Percentiles rank a stretch among this genome's conserved stretches.
Evolutionary conservation across 2,329 filamentous ascomycete genomes (phyloP).

Genomic region (Nakataea oryzae): DNA sequence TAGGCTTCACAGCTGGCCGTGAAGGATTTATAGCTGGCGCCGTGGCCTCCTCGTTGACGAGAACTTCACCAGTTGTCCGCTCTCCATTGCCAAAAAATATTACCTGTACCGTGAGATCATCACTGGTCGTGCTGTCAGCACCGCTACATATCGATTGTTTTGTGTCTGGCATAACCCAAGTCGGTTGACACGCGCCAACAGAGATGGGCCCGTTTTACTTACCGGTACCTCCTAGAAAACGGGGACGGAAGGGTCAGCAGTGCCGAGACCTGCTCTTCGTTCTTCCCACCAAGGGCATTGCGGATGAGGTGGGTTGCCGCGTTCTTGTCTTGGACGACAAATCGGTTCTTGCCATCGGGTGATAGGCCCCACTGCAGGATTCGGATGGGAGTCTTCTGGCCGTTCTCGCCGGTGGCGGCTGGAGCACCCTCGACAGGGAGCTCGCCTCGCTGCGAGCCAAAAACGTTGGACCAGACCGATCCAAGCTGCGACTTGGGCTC

Average conservation of each 20-base stretch:
- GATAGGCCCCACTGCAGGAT: slow-evolving; percentile 85
- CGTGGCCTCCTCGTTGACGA: slow-evolving; percentile 79
- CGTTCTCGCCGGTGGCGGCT: slow-evolving; percentile 40
- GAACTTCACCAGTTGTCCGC: slow-evolving; percentile 61
- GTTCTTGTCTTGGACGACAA: slow-evolving; percentile 90
- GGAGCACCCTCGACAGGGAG: slow-evolving; percentile 62
- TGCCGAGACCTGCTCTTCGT: slow-evolving; percentile 87
- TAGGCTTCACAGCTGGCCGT: slow-evolving; percentile 16
- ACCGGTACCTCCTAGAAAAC: slow-evolving; percentile 86
- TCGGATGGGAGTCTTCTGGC: slow-evolving; percentile 80
- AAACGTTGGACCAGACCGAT: slow-evolving; percentile 55
- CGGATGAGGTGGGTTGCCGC: slow-evolving; percentile 90
- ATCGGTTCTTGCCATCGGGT: slow-evolving; percentile 64
- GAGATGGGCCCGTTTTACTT: slow-evolving; percentile 18
- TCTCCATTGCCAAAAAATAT: slow-evolving; percentile 90
- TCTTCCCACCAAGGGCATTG: slow-evolving; percentile 87
- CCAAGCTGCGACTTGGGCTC: slow-evolving; percentile 54
- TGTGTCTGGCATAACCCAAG: too few species aligned
- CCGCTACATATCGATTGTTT: not conserved
- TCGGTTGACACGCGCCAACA: not conserved
- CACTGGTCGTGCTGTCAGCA: slow-evolving; percentile 37
- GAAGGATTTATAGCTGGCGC: slow-evolving; percentile 29
- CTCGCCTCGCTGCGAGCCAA: slow-evolving; percentile 34
- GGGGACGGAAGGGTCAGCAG: slow-evolving; percentile 85
- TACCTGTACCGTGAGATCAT: slow-evolving; percentile 94